Conservation (phyloP, 140 eudicot species). For the Oenanthe javanica region DNA sequence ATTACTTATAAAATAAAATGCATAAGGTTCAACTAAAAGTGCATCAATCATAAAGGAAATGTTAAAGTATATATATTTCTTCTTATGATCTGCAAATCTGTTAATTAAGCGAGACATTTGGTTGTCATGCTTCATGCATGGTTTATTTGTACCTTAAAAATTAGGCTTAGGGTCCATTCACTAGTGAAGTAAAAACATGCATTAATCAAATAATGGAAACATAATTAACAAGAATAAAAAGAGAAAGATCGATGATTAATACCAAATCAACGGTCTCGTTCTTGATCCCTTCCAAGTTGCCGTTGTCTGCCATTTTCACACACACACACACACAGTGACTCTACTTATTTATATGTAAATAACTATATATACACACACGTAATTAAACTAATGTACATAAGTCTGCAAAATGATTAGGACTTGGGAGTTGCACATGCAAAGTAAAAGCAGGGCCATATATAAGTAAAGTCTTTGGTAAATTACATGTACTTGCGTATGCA, state of each 20-base stretch:
- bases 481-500: not conserved
- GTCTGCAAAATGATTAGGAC: not conserved
- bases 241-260: not conserved
- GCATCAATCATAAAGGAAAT: no score
- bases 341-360: not conserved
- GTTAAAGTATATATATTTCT: no score
- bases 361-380: not conserved
- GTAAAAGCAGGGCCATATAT: not conserved
- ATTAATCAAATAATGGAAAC: not conserved
- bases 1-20: no score
- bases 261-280: conserved; percentile 29
- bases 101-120: no score
- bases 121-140: no score
- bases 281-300: conserved; percentile 37
- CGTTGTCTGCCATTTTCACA: conserved; percentile 20
- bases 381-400: not conserved
- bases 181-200: no score
- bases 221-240: not conserved
- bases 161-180: no score
- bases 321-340: not conserved
- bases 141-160: no score
- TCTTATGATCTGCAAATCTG: no score
- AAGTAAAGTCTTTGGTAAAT: no score
- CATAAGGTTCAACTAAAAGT: no score
- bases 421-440: not conserved